Conservation (phyloP, 768 basidiomycete genomes). For the Russula olivacea region DNA sequence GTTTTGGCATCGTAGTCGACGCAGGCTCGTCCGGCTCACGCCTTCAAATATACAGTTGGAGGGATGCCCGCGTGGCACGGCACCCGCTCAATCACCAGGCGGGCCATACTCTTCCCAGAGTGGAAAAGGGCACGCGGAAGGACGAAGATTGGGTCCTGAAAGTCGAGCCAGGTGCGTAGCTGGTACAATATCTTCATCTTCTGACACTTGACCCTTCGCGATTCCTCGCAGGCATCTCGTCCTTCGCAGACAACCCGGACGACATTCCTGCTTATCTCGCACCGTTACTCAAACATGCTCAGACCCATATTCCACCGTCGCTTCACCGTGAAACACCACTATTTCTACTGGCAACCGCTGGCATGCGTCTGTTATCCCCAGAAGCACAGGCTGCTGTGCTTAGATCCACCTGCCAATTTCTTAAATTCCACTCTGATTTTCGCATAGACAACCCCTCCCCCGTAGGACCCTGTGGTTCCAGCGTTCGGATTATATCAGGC, state of each 20-base stretch:
- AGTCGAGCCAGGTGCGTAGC: constrained; percentile 81
- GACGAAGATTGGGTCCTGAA: constrained; percentile 86
- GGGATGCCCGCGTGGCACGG: constrained; percentile 61
- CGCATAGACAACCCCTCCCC: constrained; percentile 59
- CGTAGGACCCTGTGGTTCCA: constrained; percentile 83
- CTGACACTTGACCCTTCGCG: not conserved
- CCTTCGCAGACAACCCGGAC: constrained; percentile 63
- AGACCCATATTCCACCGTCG: constrained; percentile 78
- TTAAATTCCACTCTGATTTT: constrained; percentile 72
- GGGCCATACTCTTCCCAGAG: constrained; percentile 60
- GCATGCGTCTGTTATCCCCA: constrained; percentile 83
- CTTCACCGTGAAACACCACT: constrained; percentile 80
- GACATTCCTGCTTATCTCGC: constrained; percentile 69
- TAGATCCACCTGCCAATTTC: constrained; percentile 68
- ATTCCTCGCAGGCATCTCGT: constrained; percentile 67
- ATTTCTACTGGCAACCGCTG: constrained; percentile 93
- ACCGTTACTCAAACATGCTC: constrained; percentile 80
- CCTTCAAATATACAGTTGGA: constrained; percentile 96
- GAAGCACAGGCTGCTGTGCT: constrained; percentile 67
- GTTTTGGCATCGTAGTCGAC: constrained; percentile 94
- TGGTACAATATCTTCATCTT: not conserved
- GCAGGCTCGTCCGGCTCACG: constrained; percentile 97
- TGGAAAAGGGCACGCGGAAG: constrained; percentile 83
- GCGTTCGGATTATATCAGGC: constrained; percentile 90
- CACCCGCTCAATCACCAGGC: constrained; percentile 47